Evolutionary conservation across 176 grass and related monocot genomes (phyloP).

Genomic region (Oropetium thomaeum): DNA sequence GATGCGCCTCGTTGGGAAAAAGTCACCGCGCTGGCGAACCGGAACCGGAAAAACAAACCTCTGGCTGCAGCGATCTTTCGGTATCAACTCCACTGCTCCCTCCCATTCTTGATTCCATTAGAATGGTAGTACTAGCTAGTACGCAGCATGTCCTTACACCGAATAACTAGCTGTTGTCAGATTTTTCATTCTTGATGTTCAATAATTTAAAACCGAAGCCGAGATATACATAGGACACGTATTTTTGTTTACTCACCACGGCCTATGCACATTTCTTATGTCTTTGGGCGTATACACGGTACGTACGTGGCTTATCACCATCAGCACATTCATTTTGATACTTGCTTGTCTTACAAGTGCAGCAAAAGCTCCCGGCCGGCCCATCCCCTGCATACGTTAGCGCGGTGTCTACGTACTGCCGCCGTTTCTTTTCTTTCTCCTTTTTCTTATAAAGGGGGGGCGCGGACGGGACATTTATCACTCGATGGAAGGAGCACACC

Average conservation of each 20-base stretch:
- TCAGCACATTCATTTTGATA: constrained; percentile 49
- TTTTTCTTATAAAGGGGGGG: no score
- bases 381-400: neutral
- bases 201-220: no score
- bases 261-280: neutral
- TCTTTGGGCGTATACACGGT: neutral
- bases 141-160: no score
- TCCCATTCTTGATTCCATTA: neutral
- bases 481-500: constrained; percentile 6
- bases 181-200: no score
- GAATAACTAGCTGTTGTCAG: constrained; percentile 2
- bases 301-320: no score
- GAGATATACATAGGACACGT: no score
- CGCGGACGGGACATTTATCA: constrained; percentile 25
- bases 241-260: neutral
- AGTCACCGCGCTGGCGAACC: constrained; percentile 2
- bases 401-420: neutral
- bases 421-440: no score
- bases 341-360: constrained; percentile 47
- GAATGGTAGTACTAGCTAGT: no score
- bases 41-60: neutral
- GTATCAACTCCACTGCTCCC: constrained; percentile 31
- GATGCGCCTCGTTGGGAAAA: constrained; percentile 16
- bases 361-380: constrained; percentile 21
- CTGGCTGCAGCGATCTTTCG: constrained; percentile 17